Evolutionary conservation across 257 asterid species (phyloP).

Genomic region (Misopates orontium): DNA sequence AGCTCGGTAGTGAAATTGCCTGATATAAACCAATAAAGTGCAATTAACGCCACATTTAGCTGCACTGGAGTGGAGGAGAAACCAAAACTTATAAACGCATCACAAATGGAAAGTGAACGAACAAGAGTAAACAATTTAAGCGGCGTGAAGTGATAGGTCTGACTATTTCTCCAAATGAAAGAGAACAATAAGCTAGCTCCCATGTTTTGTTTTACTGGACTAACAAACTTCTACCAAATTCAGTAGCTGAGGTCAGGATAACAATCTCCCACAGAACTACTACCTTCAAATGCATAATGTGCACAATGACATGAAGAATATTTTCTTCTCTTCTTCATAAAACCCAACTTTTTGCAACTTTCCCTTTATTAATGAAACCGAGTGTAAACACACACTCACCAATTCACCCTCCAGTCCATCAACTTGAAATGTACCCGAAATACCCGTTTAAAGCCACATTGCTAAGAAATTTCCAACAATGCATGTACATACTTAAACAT

Average conservation of each 20-base stretch:
- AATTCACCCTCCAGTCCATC: background rate
- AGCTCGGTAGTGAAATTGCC: no score
- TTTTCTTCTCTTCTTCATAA: background rate
- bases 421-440: constrained; percentile 1
- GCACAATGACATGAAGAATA: background rate
- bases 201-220: background rate
- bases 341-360: background rate
- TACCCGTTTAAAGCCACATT: constrained; percentile 7
- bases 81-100: constrained; percentile 7
- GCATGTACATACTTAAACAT: background rate
- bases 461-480: constrained; percentile 1
- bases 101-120: background rate
- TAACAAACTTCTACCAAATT: constrained; percentile 9
- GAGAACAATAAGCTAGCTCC: background rate
- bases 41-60: background rate
- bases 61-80: background rate
- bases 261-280: background rate
- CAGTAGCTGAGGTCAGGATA: constrained; percentile 8
- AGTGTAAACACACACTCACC: background rate
- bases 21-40: no score
- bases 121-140: background rate
- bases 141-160: background rate
- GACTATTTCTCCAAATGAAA: constrained; percentile 12
- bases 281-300: background rate
- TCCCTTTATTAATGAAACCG: background rate